Base-by-base conservation (phyloP, 2,329 filamentous ascomycete species). In the Dothidotthia symphoricarpi region DNA sequence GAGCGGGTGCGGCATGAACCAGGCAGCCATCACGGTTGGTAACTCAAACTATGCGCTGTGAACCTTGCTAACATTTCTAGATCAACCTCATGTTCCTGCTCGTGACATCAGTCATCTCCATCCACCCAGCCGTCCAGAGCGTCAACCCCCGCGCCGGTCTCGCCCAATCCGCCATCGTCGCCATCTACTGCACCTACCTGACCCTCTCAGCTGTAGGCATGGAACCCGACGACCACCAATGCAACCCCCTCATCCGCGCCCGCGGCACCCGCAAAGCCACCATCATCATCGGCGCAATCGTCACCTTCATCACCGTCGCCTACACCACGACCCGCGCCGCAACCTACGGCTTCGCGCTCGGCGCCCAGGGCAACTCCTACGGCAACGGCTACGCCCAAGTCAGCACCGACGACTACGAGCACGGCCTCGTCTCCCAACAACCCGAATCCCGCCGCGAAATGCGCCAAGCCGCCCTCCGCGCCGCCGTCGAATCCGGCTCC, bases 171-270 rank as follows among this genome's bases (percentile, higher is more conserved):
- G 91, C 93, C 46, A 96, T 97, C 80, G 93, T 98, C 29, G 88
- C 90, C 13, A 81, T 95, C 41, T 98, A 98, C 75, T 98, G 93
- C 79, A 97, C 93, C 28, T 98, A 98, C 64, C 80, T 98, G 38
- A 98, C 93, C 52, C 88, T 98, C 82, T 96, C 90, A 2, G 93
- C 93, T 16, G 93, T 98, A 1, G 95, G 89, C 38, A 97, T 98
- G 93, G 91, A 98, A 59, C 93, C 93, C 1, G 91, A 97, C 66
- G 83, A 96, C 72, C 85, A 87, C 55, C 79, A 87, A 50, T 98
- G 93, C 80, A 98, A 98, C 69, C 93, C 93, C 7, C 77, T 98
- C 22, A 76, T 96, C 45, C 82, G 81, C 36, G 90, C 89, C 6
- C 86, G 86, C 46, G 89, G 88, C 43, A 93, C 91, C 8, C 82